These are phyloP conservation scores for Allium cepa DNA, from an alignment of 106 monocot species.

Conservation along the genomic window DNA sequence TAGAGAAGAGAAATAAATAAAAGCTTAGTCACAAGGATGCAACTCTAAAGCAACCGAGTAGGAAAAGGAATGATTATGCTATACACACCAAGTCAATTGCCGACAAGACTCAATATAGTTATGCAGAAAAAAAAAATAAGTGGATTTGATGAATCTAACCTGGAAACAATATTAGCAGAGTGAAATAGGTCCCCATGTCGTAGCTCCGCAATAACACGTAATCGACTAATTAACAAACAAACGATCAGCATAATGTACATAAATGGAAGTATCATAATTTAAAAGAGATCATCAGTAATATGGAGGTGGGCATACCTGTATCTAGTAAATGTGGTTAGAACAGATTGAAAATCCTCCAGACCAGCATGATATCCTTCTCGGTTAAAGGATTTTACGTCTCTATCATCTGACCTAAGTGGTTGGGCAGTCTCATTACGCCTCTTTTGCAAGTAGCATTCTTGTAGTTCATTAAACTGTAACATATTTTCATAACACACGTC, in stretches of 20 bases:
- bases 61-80: no score
- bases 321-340: conserved; percentile 86
- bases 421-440: conserved; percentile 50
- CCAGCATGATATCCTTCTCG: conserved; percentile 87
- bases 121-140: neutral
- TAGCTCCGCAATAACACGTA: conserved; percentile 91
- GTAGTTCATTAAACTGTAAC: conserved; percentile 85
- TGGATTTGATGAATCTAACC: conserved; percentile 36
- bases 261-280: neutral
- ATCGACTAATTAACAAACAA: conserved; percentile 42
- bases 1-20: neutral
- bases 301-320: conserved; percentile 47
- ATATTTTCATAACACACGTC: conserved; percentile 6
- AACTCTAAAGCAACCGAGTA: no score
- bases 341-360: conserved; percentile 97
- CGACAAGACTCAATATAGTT: no score
- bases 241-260: neutral
- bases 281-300: neutral
- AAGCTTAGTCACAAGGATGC: neutral
- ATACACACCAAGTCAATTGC: no score
- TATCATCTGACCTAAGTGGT: conserved; percentile 42
- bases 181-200: conserved; percentile 95
- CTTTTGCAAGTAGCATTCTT: conserved; percentile 93
- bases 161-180: conserved; percentile 93
- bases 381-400: conserved; percentile 37